These are phyloP conservation scores for Eucalyptus coolabah DNA, from an alignment of 345 rosid genomes.

Conservation along the genomic window DNA sequence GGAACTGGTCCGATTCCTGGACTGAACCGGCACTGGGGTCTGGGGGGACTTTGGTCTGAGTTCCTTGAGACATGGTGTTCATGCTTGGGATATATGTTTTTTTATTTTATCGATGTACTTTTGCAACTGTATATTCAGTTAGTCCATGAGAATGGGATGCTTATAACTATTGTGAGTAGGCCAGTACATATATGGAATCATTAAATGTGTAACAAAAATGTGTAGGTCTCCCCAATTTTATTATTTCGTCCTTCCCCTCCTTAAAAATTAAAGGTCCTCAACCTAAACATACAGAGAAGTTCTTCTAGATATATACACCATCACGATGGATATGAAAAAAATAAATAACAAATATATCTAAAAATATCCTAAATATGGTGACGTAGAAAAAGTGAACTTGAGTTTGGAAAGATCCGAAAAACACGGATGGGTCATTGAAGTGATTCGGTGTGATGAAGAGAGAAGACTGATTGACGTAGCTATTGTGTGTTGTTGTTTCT, in stretches of 20 bases:
- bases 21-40: fast-evolving
- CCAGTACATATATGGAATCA: neutral
- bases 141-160: neutral
- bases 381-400: too few species aligned
- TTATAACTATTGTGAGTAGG: neutral
- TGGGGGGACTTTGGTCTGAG: neutral
- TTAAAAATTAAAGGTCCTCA: too few species aligned
- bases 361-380: too few species aligned
- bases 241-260: too few species aligned
- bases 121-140: neutral
- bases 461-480: neutral
- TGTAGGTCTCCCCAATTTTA: too few species aligned
- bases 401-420: too few species aligned
- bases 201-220: too few species aligned
- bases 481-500: neutral
- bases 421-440: neutral
- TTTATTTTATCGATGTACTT: neutral
- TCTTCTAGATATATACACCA: too few species aligned
- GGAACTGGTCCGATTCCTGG: fast-evolving
- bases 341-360: too few species aligned
- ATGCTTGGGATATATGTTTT: neutral
- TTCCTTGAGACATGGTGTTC: neutral
- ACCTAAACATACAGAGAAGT: too few species aligned
- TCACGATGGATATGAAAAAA: too few species aligned
- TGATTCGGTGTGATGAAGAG: neutral